These are phyloP conservation scores for Scedosporium dehoogii DNA, from an alignment of 2,329 filamentous ascomycete genomes.

Conservation along the genomic window DNA sequence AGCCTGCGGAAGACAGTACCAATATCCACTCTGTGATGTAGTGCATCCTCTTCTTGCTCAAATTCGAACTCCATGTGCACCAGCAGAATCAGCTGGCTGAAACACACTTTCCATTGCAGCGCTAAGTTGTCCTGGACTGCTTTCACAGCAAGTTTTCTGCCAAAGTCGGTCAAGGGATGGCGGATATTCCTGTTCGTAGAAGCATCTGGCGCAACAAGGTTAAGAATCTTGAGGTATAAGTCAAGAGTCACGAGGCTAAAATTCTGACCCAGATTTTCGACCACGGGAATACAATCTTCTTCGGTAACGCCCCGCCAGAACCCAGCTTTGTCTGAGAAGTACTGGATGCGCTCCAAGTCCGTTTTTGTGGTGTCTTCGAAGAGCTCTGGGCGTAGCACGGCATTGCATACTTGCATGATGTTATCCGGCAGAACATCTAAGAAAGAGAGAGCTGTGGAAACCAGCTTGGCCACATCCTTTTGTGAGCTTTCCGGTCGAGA, in stretches of 20 bases:
- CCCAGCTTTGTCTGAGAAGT: slow-evolving; percentile 68
- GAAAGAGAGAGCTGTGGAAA: slow-evolving; percentile 62
- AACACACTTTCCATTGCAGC: slow-evolving; percentile 61
- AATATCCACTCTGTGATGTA: slow-evolving; percentile 52
- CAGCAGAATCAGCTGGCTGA: slow-evolving; percentile 73
- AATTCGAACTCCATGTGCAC: slow-evolving; percentile 80
- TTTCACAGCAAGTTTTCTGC: slow-evolving; percentile 62
- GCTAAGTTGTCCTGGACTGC: slow-evolving; percentile 71
- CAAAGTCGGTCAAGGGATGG: slow-evolving; percentile 61
- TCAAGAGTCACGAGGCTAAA: slow-evolving; percentile 48
- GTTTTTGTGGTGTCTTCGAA: slow-evolving; percentile 63
- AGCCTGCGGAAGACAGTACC: slow-evolving; percentile 61
- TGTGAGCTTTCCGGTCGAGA: slow-evolving; percentile 40
- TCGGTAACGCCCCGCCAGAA: slow-evolving; percentile 74
- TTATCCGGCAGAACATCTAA: slow-evolving; percentile 59
- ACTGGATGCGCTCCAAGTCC: slow-evolving; percentile 63
- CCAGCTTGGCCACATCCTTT: slow-evolving; percentile 47
- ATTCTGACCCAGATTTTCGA: slow-evolving; percentile 56
- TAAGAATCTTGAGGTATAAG: slow-evolving; percentile 43
- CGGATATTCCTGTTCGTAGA: slow-evolving; percentile 21
- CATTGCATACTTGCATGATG: slow-evolving; percentile 57
- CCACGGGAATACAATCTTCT: slow-evolving; percentile 65
- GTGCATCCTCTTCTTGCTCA: slow-evolving; percentile 59
- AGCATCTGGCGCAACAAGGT: slow-evolving; percentile 29
- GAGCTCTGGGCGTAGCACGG: slow-evolving; percentile 61